These are phyloP conservation scores for Camelina neglecta DNA, from an alignment of 345 rosid species.

Conservation along the genomic window DNA sequence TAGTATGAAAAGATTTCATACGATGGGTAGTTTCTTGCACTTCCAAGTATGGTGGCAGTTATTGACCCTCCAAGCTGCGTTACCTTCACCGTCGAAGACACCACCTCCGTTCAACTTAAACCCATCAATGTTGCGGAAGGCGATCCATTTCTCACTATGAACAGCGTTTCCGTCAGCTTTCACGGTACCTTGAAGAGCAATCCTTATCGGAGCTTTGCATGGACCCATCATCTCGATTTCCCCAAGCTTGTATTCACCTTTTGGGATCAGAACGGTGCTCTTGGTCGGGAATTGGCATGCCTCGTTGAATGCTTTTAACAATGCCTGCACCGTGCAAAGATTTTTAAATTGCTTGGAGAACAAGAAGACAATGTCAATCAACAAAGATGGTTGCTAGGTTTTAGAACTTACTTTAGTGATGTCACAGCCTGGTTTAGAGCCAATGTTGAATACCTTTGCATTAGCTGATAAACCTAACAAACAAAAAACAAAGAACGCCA, in stretches of 20 bases:
- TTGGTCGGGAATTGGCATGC: conserved; percentile 38
- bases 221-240: conserved; percentile 37
- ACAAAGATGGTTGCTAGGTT: background rate
- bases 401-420: conserved; percentile 31
- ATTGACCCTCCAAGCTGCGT: conserved; percentile 54
- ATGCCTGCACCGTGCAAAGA: conserved; percentile 8
- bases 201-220: conserved; percentile 39
- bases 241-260: conserved; percentile 42
- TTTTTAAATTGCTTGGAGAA: background rate
- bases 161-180: conserved; percentile 33
- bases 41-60: conserved; percentile 36
- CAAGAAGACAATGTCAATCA: background rate
- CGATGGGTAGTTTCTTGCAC: conserved; percentile 46
- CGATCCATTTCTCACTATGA: conserved; percentile 48
- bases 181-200: conserved; percentile 32
- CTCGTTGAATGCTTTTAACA: conserved; percentile 35
- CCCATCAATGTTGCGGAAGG: conserved; percentile 54
- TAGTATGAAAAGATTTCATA: background rate
- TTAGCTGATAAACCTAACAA: conserved; percentile 39
- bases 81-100: conserved; percentile 69
- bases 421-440: conserved; percentile 35
- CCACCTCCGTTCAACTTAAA: conserved; percentile 62
- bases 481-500: conserved; percentile 18
- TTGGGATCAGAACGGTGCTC: conserved; percentile 33
- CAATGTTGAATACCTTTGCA: conserved; percentile 36